These are phyloP conservation scores for Deinandra increscens DNA, from an alignment of 129 eudicot species.

Conservation along the genomic window DNA sequence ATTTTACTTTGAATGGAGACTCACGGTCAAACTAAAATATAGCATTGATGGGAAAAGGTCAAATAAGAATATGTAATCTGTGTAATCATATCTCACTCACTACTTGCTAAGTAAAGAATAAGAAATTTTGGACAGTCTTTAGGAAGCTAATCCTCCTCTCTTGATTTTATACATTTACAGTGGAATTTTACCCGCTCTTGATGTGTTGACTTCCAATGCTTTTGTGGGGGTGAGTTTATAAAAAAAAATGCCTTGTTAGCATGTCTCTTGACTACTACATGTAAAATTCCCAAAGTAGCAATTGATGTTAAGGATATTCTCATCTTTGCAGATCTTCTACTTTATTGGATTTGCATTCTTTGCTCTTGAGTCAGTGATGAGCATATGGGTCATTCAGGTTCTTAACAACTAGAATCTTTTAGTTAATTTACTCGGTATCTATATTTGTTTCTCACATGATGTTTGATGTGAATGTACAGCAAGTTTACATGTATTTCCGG, in stretches of 20 bases:
- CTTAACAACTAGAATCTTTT: not conserved
- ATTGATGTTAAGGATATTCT: not conserved
- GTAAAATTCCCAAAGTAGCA: too few relatives aligned
- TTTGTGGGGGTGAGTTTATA: conserved; percentile 73
- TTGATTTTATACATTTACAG: conserved; percentile 35
- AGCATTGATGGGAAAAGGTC: not conserved
- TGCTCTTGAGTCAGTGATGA: conserved; percentile 66
- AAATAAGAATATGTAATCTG: too few relatives aligned
- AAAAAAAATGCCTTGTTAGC: not conserved
- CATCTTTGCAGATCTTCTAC: conserved; percentile 62
- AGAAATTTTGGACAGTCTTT: too few relatives aligned
- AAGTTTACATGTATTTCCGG: conserved; percentile 89
- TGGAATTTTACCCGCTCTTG: conserved; percentile 86
- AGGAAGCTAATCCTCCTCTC: conserved; percentile 12
- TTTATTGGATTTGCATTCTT: conserved; percentile 74
- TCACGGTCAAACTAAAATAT: too few relatives aligned
- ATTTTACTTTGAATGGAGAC: not conserved
- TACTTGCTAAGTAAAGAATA: not conserved
- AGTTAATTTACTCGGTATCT: not conserved
- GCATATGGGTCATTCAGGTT: conserved; percentile 99
- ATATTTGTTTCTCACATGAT: not conserved
- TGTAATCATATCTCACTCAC: not conserved
- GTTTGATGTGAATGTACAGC: conserved; percentile 51
- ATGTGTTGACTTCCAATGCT: conserved; percentile 52
- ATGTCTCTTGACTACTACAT: too few relatives aligned